A percentile compares a stretch with the other conserved stretches of the same genome.
phyloP scores from a whole-genome alignment of 305 asterid species.

The Fraxinus angustifolia region DNA sequence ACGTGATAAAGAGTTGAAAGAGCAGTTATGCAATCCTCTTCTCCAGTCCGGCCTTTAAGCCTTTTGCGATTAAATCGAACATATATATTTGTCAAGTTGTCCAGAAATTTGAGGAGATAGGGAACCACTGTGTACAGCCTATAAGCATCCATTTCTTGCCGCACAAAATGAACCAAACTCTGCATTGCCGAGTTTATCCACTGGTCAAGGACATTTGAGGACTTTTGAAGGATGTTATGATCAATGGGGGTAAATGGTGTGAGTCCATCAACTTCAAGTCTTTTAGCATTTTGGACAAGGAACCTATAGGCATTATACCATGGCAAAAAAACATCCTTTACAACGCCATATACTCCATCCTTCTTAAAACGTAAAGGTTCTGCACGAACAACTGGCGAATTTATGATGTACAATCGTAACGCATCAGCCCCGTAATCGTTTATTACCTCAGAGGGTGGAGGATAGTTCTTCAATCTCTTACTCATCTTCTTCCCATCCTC shows the following conservation, averaged over 20 bases:
- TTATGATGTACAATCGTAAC: slow-evolving; percentile 76
- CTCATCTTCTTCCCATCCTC: slow-evolving; percentile 99
- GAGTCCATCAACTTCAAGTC: slow-evolving; percentile 86
- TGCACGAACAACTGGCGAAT: slow-evolving; percentile 98
- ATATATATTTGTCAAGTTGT: slow-evolving; percentile 81
- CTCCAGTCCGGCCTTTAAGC: slow-evolving; percentile 90
- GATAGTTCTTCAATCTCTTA: slow-evolving; percentile 86
- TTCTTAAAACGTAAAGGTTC: slow-evolving; percentile 90
- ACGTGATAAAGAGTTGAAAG: slow-evolving; percentile 90
- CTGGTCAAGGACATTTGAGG: slow-evolving; percentile 90
- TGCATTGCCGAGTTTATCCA: slow-evolving; percentile 97
- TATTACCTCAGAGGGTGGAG: slow-evolving; percentile 85
- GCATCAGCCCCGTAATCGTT: slow-evolving; percentile 97
- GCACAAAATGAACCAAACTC: slow-evolving; percentile 87
- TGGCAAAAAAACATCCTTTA: slow-evolving; percentile 90
- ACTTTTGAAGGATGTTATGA: slow-evolving; percentile 59
- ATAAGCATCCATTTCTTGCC: slow-evolving; percentile 94
- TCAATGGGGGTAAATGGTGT: slow-evolving; percentile 71
- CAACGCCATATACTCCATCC: slow-evolving; percentile 92
- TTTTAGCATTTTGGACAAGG: slow-evolving; percentile 91
- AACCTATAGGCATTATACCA: slow-evolving; percentile 99
- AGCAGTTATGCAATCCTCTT: slow-evolving; percentile 83
- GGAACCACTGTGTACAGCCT: slow-evolving; percentile 96
- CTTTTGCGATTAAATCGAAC: slow-evolving; percentile 96
- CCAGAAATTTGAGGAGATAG: slow-evolving; percentile 78